Evolutionary conservation across 2,329 filamentous ascomycete genomes (phyloP), one percentile per base, ranked within the genome.

Genomic region (Biscogniauxia marginata): DNA sequence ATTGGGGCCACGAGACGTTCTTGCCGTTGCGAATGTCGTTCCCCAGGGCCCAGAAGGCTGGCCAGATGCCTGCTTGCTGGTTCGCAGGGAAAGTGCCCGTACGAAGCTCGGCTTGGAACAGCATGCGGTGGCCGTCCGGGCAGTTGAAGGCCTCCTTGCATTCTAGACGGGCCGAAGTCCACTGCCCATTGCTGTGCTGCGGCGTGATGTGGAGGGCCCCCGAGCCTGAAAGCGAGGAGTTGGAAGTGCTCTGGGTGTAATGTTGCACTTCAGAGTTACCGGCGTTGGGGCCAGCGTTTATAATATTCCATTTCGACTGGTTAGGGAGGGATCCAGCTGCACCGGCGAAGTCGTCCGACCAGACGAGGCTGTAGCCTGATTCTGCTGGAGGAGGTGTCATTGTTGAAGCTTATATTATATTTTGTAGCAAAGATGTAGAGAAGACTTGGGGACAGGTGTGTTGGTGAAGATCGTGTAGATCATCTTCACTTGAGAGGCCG

Each of bases 1-100:
- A 62, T 22, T 58, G 53, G 13, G 61, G 61, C 60, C 61, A 63
- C 30, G 25, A 22, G 9, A 58, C 55, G 25, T 46, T 52, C 25
- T 63, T 53, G 18, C 56, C 53, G 24, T 59, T 59, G 13, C 57
- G 57, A 19, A 56, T 54, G 46, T 59, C 57, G 48, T 59, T 56
- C n/a, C 59, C 61, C 11, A 63, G 59, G 1, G 59, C 60, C 61
- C 61, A 63, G 54, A 63, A 63, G 6, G 61, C 61, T n/a, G 61
- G 61, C 61, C 61, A 63, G 49, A 63, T 61, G 11, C 61, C 61
- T n/a, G 55, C 45, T 49, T 63, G 61, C 51, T 60, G 55, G 46
- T 53, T 46, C 3, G 43, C 50, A 4, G 61, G 54, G 48, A 46
- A 53, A 2, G 55, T 62, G 25, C 61, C 61, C 8, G 46, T 51